Conservation (phyloP, 2,329 filamentous ascomycete species). For the Cladophialophora immunda region DNA sequence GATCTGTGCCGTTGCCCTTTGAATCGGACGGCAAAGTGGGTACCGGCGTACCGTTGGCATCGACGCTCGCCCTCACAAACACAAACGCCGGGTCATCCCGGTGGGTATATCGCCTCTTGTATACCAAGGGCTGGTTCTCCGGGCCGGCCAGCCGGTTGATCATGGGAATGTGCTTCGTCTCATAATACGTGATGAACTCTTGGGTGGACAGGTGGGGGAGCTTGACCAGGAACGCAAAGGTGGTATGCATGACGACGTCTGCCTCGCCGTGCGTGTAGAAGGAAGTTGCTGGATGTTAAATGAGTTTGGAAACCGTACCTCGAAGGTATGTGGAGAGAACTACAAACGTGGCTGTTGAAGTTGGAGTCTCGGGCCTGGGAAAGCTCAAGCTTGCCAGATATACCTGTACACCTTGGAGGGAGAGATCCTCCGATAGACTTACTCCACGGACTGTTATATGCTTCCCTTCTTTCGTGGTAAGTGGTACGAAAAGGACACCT, state of each 20-base stretch:
- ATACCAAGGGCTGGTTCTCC: constrained; percentile 16
- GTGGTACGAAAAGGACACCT: background rate
- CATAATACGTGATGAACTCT: constrained; percentile 17
- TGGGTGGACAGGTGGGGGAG: constrained; percentile 6
- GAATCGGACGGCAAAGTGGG: background rate
- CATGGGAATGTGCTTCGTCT: constrained; percentile 15
- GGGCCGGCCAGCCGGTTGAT: constrained; percentile 19
- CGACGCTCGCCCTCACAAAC: constrained; percentile 1
- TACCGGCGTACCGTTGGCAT: background rate
- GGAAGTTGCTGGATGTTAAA: background rate
- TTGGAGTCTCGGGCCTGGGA: background rate
- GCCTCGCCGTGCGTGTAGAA: background rate
- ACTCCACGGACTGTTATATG: background rate
- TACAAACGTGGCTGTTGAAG: background rate
- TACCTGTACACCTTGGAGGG: background rate
- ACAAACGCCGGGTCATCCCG: constrained; percentile 13
- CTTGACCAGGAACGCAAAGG: constrained; percentile 11
- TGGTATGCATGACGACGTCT: constrained; percentile 11
- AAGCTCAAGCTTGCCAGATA: background rate
- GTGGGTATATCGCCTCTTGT: constrained; percentile 16
- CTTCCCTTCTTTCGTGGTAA: background rate
- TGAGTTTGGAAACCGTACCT: background rate
- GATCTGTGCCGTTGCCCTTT: background rate
- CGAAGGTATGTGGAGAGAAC: background rate
- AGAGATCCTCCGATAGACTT: background rate